Evolutionary conservation across 768 basidiomycete species (phyloP).

Genomic region (Boletus edulis): DNA sequence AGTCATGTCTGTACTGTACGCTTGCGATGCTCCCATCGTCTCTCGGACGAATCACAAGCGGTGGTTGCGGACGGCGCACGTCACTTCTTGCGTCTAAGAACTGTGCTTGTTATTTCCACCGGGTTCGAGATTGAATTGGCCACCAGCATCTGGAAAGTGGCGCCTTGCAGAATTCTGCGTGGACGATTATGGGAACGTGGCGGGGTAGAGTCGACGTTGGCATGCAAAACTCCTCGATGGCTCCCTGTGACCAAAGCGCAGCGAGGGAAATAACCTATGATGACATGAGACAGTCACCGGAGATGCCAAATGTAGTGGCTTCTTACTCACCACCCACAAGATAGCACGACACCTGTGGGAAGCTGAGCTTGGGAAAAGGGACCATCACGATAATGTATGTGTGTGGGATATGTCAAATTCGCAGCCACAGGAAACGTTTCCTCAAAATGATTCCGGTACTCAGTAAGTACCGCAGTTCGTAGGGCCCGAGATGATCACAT

Average conservation of each 20-base stretch:
- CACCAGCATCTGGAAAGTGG: background rate
- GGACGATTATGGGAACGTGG: background rate
- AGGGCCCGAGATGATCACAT: background rate
- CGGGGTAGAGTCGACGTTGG: background rate
- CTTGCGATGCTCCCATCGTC: no score
- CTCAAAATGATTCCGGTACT: background rate
- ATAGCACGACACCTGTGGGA: constrained; percentile 3
- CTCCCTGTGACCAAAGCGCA: no score
- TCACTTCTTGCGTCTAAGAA: background rate
- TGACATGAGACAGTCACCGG: background rate
- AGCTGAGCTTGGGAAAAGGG: background rate
- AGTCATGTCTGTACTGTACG: no score
- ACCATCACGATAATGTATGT: background rate
- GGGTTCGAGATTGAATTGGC: background rate
- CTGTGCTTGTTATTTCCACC: background rate
- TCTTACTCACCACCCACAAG: constrained; percentile 4
- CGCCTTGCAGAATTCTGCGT: background rate
- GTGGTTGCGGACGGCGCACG: background rate
- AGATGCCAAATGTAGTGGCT: background rate
- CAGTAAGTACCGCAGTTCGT: background rate
- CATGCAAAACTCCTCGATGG: no score
- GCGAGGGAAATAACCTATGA: no score
- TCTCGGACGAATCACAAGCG: background rate
- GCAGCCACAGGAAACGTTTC: no score
- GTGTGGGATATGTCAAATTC: background rate